These are phyloP conservation scores for Phytopythium vexans DNA, from an alignment of 352 stramenopile species.

Conservation along the genomic window DNA sequence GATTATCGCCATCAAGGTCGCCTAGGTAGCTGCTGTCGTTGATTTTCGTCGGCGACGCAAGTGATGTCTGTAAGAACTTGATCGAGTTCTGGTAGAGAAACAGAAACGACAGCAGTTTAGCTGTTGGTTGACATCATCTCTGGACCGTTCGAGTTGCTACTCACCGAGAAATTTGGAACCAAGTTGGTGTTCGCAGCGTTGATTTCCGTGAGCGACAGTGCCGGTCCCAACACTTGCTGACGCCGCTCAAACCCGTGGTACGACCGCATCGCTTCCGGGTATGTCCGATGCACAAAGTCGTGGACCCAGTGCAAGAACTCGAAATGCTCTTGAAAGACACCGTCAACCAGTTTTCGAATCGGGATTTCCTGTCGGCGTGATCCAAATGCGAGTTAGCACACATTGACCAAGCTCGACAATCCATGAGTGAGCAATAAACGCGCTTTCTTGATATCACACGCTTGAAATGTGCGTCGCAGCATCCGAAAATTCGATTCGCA, in stretches of 20 bases:
- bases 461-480: constrained; percentile 48
- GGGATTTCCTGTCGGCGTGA: constrained; percentile 45
- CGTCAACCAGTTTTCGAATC: constrained; percentile 57
- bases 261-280: constrained; percentile 47
- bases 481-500: constrained; percentile 68
- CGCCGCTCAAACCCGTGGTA: constrained; percentile 56
- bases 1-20: too few relatives aligned
- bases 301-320: constrained; percentile 83
- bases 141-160: constrained; percentile 5
- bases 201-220: constrained; percentile 22
- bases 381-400: not conserved
- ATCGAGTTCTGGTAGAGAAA: constrained; percentile 24
- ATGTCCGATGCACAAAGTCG: constrained; percentile 75
- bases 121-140: not conserved
- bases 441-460: constrained; percentile 66
- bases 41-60: constrained; percentile 5
- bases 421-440: not conserved
- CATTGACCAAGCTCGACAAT: not conserved
- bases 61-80: constrained; percentile 11
- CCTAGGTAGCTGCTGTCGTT: not conserved
- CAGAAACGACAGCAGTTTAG: not conserved
- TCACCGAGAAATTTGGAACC: constrained; percentile 55
- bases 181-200: constrained; percentile 54
- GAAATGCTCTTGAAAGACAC: constrained; percentile 80
- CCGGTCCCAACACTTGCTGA: constrained; percentile 34